phyloP scores from a whole-genome alignment of 441 rosid species.

The Capsella rubella region DNA sequence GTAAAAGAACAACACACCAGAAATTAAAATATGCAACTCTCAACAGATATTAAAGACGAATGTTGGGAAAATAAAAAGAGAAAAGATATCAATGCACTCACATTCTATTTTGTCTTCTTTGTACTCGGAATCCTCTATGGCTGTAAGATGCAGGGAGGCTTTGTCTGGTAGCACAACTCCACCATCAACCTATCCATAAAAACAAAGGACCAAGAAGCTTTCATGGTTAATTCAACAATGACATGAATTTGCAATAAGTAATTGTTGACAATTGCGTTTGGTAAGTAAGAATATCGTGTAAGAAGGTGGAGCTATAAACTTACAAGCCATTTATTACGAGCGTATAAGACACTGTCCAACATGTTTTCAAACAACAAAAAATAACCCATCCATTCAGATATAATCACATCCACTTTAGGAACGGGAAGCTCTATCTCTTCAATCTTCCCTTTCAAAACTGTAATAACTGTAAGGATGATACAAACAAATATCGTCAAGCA shows the following conservation, averaged over 20 bases:
- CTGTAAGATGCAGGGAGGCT: constrained; percentile 91
- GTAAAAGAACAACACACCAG: constrained; percentile 32
- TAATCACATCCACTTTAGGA: constrained; percentile 88
- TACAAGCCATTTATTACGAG: constrained; percentile 99
- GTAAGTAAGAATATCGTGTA: constrained; percentile 18
- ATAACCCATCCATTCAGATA: constrained; percentile 99
- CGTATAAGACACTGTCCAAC: constrained; percentile 89
- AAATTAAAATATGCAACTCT: neutral
- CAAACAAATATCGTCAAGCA: neutral
- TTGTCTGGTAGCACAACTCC: constrained; percentile 93
- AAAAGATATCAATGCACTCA: constrained; percentile 43
- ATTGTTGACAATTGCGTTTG: neutral
- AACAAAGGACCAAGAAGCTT: constrained; percentile 10
- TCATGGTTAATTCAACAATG: constrained; percentile 1
- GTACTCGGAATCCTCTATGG: constrained; percentile 97
- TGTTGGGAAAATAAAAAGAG: constrained; percentile 7
- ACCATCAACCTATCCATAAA: constrained; percentile 62
- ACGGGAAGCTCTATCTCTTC: constrained; percentile 96
- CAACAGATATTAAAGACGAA: constrained; percentile 6
- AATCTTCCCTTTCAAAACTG: constrained; percentile 96
- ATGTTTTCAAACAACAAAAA: constrained; percentile 95
- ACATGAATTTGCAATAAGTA: neutral
- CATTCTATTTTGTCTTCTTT: constrained; percentile 98
- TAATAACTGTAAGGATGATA: constrained; percentile 62
- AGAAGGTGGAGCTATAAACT: constrained; percentile 47